Conservation (phyloP, 805 yeast genomes). For the Suhomyces sp. region DNA sequence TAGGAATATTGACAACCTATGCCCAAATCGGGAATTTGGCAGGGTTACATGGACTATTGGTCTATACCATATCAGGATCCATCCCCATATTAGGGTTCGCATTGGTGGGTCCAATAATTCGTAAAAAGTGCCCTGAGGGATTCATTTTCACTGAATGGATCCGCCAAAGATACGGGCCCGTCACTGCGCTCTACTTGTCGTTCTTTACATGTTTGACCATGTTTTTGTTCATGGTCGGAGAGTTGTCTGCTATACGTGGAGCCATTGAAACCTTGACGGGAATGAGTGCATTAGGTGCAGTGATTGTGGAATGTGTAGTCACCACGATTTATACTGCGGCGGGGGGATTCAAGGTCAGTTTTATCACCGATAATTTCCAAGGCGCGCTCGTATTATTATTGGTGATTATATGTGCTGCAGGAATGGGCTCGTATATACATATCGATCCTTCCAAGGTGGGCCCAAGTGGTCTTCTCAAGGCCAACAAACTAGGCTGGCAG, state of each 20-base stretch:
- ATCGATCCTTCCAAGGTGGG: slow-evolving; percentile 62
- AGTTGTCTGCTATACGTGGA: slow-evolving; percentile 73
- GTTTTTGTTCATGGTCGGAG: slow-evolving; percentile 84
- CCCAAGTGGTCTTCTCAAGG: slow-evolving; percentile 60
- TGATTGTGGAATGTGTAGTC: slow-evolving; percentile 81
- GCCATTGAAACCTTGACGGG: slow-evolving; percentile 80
- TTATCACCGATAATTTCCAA: slow-evolving; percentile 82
- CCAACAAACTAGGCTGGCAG: slow-evolving; percentile 83
- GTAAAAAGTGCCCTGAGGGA: slow-evolving; percentile 81
- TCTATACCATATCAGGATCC: slow-evolving; percentile 76
- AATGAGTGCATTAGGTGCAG: slow-evolving; percentile 71
- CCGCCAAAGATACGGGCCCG: slow-evolving; percentile 70
- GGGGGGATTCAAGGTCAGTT: slow-evolving; percentile 89
- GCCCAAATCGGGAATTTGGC: slow-evolving; percentile 82
- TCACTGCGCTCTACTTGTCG: slow-evolving; percentile 72
- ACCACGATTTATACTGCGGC: slow-evolving; percentile 82
- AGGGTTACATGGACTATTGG: slow-evolving; percentile 84
- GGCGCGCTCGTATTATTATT: slow-evolving; percentile 68
- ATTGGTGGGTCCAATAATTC: slow-evolving; percentile 73
- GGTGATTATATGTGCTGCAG: slow-evolving; percentile 68
- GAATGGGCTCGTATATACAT: slow-evolving; percentile 72
- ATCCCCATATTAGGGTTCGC: slow-evolving; percentile 85
- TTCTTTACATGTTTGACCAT: slow-evolving; percentile 81
- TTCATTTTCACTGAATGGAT: slow-evolving; percentile 95
- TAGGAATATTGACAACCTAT: slow-evolving; percentile 82